These are phyloP conservation scores for Gossypium rotundifolium DNA, from an alignment of 345 rosid genomes.

Conservation along the genomic window DNA sequence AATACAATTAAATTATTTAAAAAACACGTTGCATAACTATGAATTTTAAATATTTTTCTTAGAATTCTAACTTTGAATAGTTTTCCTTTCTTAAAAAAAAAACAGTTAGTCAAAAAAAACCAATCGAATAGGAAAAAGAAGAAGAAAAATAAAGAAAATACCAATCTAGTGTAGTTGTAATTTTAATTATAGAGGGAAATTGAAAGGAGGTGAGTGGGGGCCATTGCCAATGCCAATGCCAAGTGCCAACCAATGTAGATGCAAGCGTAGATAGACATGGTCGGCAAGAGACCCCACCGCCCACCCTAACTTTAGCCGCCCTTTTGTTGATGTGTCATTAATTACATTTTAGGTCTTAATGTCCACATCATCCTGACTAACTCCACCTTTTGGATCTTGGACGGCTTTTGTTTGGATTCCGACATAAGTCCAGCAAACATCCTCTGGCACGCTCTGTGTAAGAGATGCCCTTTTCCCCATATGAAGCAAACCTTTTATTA, in stretches of 20 bases:
- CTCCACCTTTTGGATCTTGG: not conserved
- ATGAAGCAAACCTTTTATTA: not conserved
- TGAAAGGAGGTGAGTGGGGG: not conserved
- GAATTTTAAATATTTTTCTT: too few relatives aligned
- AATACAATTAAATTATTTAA: too few relatives aligned
- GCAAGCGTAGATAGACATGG: not conserved
- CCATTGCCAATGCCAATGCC: not conserved
- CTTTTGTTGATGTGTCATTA: not conserved
- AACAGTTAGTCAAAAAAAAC: too few relatives aligned
- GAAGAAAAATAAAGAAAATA: not conserved
- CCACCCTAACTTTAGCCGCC: not conserved
- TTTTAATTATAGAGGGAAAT: not conserved
- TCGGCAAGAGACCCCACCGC: not conserved
- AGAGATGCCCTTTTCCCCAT: not conserved
- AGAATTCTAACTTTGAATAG: too few relatives aligned
- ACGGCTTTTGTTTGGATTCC: not conserved
- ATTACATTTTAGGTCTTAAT: not conserved
- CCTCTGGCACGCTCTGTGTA: too few relatives aligned
- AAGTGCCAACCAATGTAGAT: not conserved
- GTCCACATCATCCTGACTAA: slow-evolving; percentile 7
- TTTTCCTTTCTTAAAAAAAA: too few relatives aligned
- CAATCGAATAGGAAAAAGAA: too few relatives aligned
- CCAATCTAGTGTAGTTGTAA: not conserved
- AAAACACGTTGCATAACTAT: too few relatives aligned
- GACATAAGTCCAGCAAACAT: too few relatives aligned